These are phyloP conservation scores for Wickerhamiella domercqiae DNA, from an alignment of 805 yeast genomes.

Conservation along the genomic window DNA sequence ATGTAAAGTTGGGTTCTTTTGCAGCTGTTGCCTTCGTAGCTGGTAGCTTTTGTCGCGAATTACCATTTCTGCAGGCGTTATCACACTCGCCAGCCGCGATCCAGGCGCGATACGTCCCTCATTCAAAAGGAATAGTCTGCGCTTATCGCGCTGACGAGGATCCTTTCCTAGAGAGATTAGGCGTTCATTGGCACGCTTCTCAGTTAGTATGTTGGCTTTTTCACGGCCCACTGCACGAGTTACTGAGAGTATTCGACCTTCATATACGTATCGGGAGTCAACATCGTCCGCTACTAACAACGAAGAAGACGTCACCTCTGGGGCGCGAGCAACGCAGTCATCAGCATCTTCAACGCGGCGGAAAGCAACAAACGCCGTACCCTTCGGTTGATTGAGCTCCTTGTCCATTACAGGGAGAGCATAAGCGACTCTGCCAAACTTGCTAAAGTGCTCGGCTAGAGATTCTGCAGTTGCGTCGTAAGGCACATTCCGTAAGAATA, in stretches of 20 bases:
- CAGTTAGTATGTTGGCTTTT: conserved; percentile 60
- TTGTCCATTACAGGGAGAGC: conserved; percentile 88
- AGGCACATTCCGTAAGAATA: conserved; percentile 86
- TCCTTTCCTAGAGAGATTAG: conserved; percentile 66
- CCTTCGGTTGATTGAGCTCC: conserved; percentile 73
- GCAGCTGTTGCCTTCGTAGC: conserved; percentile 75
- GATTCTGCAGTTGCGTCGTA: conserved; percentile 81
- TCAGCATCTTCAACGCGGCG: conserved; percentile 42
- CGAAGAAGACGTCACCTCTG: conserved; percentile 48
- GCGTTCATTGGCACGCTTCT: conserved; percentile 57
- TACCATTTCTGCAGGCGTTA: conserved; percentile 63
- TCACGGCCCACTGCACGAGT: conserved; percentile 76
- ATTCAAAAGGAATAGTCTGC: conserved; percentile 72
- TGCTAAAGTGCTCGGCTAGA: conserved; percentile 58
- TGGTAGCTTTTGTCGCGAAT: conserved; percentile 77
- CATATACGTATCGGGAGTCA: conserved; percentile 68
- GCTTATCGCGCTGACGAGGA: conserved; percentile 62
- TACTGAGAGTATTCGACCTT: conserved; percentile 78
- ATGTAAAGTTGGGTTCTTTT: conserved; percentile 82
- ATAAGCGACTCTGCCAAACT: conserved; percentile 78
- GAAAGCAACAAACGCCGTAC: conserved; percentile 92
- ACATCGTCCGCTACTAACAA: conserved; percentile 85
- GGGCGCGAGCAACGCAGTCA: conserved; percentile 63
- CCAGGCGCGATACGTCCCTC: conserved; percentile 83
- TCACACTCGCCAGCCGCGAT: conserved; percentile 57